Evolutionary conservation across 2,329 filamentous ascomycete genomes (phyloP).

Genomic region (Hypoxylon sp.): DNA sequence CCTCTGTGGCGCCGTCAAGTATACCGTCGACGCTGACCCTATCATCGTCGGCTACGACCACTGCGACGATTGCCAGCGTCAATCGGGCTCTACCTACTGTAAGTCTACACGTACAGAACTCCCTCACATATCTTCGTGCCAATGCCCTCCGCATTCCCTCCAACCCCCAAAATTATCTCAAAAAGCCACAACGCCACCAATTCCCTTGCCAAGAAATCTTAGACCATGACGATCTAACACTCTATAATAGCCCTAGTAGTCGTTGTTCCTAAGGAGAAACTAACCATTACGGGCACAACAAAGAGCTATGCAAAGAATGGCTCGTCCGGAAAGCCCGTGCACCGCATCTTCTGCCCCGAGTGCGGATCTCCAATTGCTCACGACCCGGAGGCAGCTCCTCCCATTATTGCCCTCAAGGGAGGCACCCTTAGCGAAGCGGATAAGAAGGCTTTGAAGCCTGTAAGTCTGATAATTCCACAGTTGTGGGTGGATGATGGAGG

Average conservation of each 20-base stretch:
- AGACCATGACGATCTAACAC: conserved; percentile 32
- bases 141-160: not conserved
- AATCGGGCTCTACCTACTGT: conserved; percentile 79
- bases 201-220: not conserved
- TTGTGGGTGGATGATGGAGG: not conserved
- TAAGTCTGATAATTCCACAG: conserved; percentile 53
- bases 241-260: conserved; percentile 70
- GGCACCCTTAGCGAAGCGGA: conserved; percentile 74
- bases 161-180: not conserved
- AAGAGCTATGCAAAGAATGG: conserved; percentile 75
- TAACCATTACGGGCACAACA: conserved; percentile 73
- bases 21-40: conserved; percentile 65
- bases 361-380: conserved; percentile 80
- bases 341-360: conserved; percentile 78
- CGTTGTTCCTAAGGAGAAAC: conserved; percentile 76
- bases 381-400: conserved; percentile 78
- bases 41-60: conserved; percentile 74
- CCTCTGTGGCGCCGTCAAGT: conserved; percentile 80
- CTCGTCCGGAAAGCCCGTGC: conserved; percentile 73
- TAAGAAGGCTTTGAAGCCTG: conserved; percentile 78
- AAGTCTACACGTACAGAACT: conserved; percentile 49
- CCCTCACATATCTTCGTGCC: not conserved
- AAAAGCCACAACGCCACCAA: not conserved
- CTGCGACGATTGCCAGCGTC: conserved; percentile 81
- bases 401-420: conserved; percentile 78